phyloP scores from a whole-genome alignment of 169 alveolate species.

The Amoebophrya sp. region DNA sequence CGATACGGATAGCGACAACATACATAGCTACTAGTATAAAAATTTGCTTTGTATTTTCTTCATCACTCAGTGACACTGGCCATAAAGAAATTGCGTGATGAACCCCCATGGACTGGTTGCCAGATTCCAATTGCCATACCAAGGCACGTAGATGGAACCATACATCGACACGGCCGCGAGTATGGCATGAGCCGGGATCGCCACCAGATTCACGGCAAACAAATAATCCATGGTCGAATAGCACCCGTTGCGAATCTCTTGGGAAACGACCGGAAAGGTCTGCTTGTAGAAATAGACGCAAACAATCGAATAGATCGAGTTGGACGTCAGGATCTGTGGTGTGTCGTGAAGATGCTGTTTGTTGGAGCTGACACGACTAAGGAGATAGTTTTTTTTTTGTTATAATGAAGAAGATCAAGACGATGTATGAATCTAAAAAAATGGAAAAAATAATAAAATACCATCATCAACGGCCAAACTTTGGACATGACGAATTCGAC shows the following conservation, averaged over 20 bases:
- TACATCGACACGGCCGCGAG: not conserved
- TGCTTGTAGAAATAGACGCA: not conserved
- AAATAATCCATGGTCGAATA: not conserved
- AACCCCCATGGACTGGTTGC: not conserved
- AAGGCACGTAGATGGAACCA: not conserved
- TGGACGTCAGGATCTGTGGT: constrained; percentile 6
- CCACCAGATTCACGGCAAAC: not conserved
- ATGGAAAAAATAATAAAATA: no score
- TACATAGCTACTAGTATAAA: no score
- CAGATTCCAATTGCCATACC: not conserved
- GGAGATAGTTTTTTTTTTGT: no score
- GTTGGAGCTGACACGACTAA: no score
- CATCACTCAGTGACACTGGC: no score
- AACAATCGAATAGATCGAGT: not conserved
- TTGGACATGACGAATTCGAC: not conserved
- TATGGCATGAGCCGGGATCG: not conserved
- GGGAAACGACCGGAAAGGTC: constrained; percentile 20
- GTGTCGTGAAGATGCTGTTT: no score
- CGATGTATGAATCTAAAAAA: no score
- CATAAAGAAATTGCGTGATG: not conserved
- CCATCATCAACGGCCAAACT: constrained; percentile 9
- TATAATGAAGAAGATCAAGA: no score
- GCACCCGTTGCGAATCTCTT: constrained; percentile 12
- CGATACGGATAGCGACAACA: no score
- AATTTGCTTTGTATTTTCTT: no score